Evolutionary conservation across 2,329 filamentous ascomycete species (phyloP).

Genomic region (Phialemoniopsis sp.): DNA sequence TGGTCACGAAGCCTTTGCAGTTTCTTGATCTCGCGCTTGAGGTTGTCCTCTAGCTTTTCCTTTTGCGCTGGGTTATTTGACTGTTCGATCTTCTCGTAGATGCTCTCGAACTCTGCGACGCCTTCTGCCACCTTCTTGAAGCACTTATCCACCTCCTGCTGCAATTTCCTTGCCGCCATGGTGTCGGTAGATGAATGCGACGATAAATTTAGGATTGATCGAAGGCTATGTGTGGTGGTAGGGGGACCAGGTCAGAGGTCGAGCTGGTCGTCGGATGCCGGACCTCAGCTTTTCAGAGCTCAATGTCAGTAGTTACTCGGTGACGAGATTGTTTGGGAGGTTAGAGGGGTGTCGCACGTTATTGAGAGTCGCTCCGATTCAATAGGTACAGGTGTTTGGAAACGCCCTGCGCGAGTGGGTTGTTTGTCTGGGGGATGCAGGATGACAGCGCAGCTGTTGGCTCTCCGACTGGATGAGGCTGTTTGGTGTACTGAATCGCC

Average conservation of each 20-base stretch:
- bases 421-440: constrained; percentile 1
- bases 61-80: constrained; percentile 92
- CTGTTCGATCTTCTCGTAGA: constrained; percentile 96
- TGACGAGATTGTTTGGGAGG: background rate
- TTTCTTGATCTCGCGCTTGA: constrained; percentile 99
- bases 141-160: constrained; percentile 98
- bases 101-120: constrained; percentile 84
- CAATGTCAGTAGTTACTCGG: background rate
- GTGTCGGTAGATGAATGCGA: constrained; percentile 22
- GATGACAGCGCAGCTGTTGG: constrained; percentile 3
- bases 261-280: background rate
- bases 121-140: constrained; percentile 98
- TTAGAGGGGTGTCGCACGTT: too few relatives aligned
- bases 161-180: constrained; percentile 95
- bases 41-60: constrained; percentile 95
- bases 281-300: background rate
- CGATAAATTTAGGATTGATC: constrained; percentile 5
- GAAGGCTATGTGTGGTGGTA: constrained; percentile 7
- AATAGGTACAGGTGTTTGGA: too few relatives aligned
- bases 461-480: constrained; percentile 6
- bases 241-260: constrained; percentile 3
- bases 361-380: too few relatives aligned
- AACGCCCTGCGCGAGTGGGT: background rate
- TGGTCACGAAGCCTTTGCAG: constrained; percentile 94
- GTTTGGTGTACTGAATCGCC: constrained; percentile 9